Evolutionary conservation across 2,329 filamentous ascomycete genomes (phyloP), one percentile per base, ranked within the genome.

Genomic region (Penicillium sp.): DNA sequence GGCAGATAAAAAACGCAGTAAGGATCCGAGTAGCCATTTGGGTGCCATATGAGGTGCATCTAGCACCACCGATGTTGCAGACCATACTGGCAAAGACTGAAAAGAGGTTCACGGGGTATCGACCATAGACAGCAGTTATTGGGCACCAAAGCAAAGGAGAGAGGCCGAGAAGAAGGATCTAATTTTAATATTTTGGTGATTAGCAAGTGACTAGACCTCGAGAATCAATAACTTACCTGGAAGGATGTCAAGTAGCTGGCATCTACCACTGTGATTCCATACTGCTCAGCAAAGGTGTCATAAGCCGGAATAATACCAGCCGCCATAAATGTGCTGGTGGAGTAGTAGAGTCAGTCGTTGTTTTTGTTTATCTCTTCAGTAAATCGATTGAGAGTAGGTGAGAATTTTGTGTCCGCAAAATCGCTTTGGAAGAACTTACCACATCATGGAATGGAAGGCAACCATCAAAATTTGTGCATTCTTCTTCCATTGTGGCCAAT

Each of bases 111-210:
- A 83, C 74, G 7, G 80, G 80, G 11, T 81, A 76, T 1, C 82
- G 77, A 11, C 82, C 82, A 57, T 77, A 84, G 20, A 75, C 71
- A 23, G 79, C 76, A 3, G 81, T 79, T 2, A 85, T 66, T 0
- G 82, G 82, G 29, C 77, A 76, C 82, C 82, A 85, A 60, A 85
- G 74, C 1, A 85, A 69, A 0, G 82, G 81, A 0, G 74, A 75
- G 3, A 73, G 73, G 2, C 82, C 81, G 2, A 83, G 70, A 11
- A 84, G 74, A 7, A 79, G 75, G 33, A 84, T 84, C 65, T 69
- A 49, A 8, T 23, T 27, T 9, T 11, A n/a, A n/a, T 1, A 9
- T 25, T 18, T 12, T 23, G 11, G 11, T 11, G 27, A 26, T 25
- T 37, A 25, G 27, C 4, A 4, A n/a, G 4, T 11, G 9, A 6